Base-by-base conservation (phyloP, 768 basidiomycete genomes). In the Dacryopinax primogenitus region DNA sequence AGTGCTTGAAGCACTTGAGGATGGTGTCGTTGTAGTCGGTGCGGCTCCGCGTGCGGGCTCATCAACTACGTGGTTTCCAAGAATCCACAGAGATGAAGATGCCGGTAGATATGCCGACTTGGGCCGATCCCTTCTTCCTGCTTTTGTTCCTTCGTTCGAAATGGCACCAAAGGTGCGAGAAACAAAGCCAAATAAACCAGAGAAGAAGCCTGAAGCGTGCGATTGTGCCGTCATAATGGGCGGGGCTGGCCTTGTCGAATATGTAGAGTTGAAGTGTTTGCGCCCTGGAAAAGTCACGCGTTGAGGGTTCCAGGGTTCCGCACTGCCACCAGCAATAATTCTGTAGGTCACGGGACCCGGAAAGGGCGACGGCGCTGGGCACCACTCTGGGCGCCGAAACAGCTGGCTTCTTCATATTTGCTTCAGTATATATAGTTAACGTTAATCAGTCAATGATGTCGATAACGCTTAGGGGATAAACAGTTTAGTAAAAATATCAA, bases 171-270 rank as follows among this genome's bases (percentile, higher is more conserved):
- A 58, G 26, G 51, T 58, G 26, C 51, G 51, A 7, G 51, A 58
- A 28, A 58, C 51, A 58, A 58, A 58, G 51, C 51, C 51, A 30
- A 58, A 58, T 30, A 58, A 30, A 2, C 51, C 51, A 58, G 51
- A 58, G 30, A 58, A 58, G 51, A 58, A 58, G 4, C 30, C 30
- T 26, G 51, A 58, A 30, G 51, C 26, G 13, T 23, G 26, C 3
- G 51, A 30, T 30, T 58, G 51, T 4, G 51, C 51, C 51, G 51
- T 30, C 51, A 58, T 58, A 6, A 21, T 3, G 9, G 51, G 4
- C 26, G 26, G 51, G 26, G 3, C 26, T 58, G 26, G 51, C 7
- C n/a, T 58, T 18, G 30, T 32, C 51, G 18, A 39, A 18, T 44
- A 23, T 6, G 41, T 7, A 18, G 41, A 3, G 18, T 18, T 44